Conservation (phyloP, 2,329 filamentous ascomycete genomes). For the Orbilia quercus region DNA sequence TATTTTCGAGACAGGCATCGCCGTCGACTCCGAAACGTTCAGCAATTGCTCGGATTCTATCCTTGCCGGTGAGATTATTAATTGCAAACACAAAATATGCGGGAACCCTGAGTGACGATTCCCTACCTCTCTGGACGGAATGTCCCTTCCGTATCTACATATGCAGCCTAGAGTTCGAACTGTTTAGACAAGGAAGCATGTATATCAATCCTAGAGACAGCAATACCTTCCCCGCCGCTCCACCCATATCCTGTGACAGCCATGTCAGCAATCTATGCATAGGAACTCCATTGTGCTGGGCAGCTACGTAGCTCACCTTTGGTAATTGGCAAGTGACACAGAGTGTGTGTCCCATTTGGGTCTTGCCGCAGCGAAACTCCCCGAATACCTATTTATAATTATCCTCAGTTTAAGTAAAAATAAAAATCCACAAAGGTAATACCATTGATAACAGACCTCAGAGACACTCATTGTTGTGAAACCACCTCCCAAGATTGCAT, state of each 20-base stretch:
- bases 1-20: constrained; percentile 73
- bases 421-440: not conserved
- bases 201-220: not conserved
- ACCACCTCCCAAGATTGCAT: constrained; percentile 73
- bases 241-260: constrained; percentile 68
- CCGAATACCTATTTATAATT: constrained; percentile 70
- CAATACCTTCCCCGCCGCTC: constrained; percentile 73
- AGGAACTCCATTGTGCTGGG: not conserved
- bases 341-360: constrained; percentile 76
- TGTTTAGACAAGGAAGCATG: not conserved
- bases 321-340: constrained; percentile 72
- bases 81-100: not conserved
- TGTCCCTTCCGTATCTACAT: constrained; percentile 75
- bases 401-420: too few species aligned
- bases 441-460: constrained; percentile 63
- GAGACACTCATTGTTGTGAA: constrained; percentile 78
- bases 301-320: constrained; percentile 61
- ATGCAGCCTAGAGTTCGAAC: constrained; percentile 64
- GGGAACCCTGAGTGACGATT: not conserved
- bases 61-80: not conserved
- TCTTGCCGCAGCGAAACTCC: constrained; percentile 75
- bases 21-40: constrained; percentile 66
- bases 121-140: constrained; percentile 71
- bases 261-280: constrained; percentile 44
- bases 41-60: constrained; percentile 53